phyloP scores from a whole-genome alignment of 2,329 filamentous ascomycete species.

The Cyphellophora attinorum region DNA sequence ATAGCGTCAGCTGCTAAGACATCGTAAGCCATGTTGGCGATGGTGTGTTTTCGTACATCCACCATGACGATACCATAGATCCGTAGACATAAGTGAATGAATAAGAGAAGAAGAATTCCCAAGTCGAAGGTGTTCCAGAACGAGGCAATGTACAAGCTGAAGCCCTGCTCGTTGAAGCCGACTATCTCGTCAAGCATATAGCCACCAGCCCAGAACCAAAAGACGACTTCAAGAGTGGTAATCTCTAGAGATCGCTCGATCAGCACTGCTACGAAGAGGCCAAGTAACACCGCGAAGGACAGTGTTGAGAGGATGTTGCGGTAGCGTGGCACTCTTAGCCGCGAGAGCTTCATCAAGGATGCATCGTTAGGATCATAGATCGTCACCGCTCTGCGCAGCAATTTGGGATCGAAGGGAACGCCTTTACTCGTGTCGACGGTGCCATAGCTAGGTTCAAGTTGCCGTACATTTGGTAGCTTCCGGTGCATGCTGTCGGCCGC shows the following conservation, averaged over 20 bases:
- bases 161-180: slow-evolving; percentile 92
- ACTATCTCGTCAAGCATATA: slow-evolving; percentile 96
- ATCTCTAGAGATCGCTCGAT: slow-evolving; percentile 67
- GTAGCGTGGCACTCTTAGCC: slow-evolving; percentile 83
- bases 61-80: slow-evolving; percentile 79
- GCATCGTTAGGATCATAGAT: slow-evolving; percentile 86
- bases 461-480: slow-evolving; percentile 7
- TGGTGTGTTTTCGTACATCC: slow-evolving; percentile 55
- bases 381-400: slow-evolving; percentile 56
- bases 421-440: slow-evolving; percentile 19
- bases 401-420: slow-evolving; percentile 5
- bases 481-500: slow-evolving; percentile 77
- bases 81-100: slow-evolving; percentile 82
- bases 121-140: slow-evolving; percentile 97
- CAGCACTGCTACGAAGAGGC: slow-evolving; percentile 76
- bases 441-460: slow-evolving; percentile 28
- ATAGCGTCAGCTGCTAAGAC: slow-evolving; percentile 88
- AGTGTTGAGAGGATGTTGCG: slow-evolving; percentile 81
- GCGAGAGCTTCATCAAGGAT: slow-evolving; percentile 82
- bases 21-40: slow-evolving; percentile 83
- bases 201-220: slow-evolving; percentile 96
- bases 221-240: slow-evolving; percentile 73
- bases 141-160: slow-evolving; percentile 92
- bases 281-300: slow-evolving; percentile 76
- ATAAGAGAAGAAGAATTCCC: slow-evolving; percentile 74